Percentiles rank a stretch among this genome's conserved stretches.
phyloP scores from a whole-genome alignment of 495 filamentous ascomycete genomes.

The Durotheca rogersii region DNA sequence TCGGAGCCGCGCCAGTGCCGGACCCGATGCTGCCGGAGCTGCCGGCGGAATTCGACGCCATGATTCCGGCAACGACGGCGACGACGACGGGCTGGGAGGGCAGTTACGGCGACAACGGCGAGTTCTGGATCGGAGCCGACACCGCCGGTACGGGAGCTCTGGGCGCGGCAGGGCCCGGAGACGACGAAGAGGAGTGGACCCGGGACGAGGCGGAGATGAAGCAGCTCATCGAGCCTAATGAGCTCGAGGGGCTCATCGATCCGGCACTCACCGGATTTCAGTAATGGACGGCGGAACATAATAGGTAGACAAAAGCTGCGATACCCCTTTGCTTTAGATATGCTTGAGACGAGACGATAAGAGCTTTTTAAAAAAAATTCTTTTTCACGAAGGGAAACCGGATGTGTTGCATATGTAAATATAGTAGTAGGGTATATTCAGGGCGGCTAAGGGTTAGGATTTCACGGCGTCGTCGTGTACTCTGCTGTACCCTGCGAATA shows the following conservation, averaged over 20 bases:
- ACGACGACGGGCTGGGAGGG: conserved; percentile 6
- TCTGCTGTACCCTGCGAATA: no score
- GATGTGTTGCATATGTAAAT: no score
- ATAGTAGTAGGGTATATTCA: no score
- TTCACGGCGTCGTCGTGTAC: no score
- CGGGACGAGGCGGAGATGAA: conserved; percentile 30
- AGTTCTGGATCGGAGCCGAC: conserved; percentile 48
- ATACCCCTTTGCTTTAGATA: conserved; percentile 32
- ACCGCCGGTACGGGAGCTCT: neutral
- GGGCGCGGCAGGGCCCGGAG: neutral
- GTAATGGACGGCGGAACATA: conserved; percentile 2
- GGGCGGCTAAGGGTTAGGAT: no score
- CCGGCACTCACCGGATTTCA: conserved; percentile 13
- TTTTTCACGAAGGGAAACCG: no score
- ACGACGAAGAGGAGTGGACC: conserved; percentile 22
- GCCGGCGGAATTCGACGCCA: conserved; percentile 1
- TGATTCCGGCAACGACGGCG: conserved; percentile 17
- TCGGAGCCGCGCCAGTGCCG: conserved; percentile 3
- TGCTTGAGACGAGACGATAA: no score
- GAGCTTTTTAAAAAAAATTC: no score
- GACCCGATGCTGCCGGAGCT: neutral
- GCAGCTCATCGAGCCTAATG: conserved; percentile 11
- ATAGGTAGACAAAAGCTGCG: conserved; percentile 13
- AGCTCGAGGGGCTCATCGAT: conserved; percentile 26
- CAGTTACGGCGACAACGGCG: conserved; percentile 26